Conservation (phyloP, 306 rosid genomes). For the Alnus rubra region DNA sequence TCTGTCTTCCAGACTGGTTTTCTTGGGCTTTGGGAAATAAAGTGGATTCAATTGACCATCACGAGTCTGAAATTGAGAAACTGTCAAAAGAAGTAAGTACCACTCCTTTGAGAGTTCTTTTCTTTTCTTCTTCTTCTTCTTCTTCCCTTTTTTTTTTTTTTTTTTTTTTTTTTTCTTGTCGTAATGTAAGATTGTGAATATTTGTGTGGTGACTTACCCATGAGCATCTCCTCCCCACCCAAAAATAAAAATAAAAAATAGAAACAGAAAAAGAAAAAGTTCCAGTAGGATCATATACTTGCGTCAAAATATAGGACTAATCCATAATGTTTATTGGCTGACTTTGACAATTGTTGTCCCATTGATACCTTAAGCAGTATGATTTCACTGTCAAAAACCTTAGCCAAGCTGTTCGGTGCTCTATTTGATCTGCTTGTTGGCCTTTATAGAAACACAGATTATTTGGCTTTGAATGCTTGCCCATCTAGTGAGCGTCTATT, state of each 20-base stretch:
- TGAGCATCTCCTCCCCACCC: not conserved
- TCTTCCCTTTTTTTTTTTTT: not conserved
- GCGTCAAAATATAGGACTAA: not conserved
- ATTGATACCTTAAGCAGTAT: not conserved
- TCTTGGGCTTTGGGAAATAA: constrained; percentile 72
- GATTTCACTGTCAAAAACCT: not conserved
- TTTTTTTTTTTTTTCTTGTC: not conserved
- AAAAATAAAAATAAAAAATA: not conserved
- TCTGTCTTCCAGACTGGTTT: constrained; percentile 68
- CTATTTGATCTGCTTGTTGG: not conserved
- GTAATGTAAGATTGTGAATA: not conserved
- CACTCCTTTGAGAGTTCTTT: constrained; percentile 10
- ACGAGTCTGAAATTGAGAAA: constrained; percentile 65
- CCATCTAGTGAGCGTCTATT: too few relatives aligned
- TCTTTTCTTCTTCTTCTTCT: not conserved
- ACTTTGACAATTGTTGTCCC: not conserved
- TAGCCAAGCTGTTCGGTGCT: not conserved
- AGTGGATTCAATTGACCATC: constrained; percentile 75
- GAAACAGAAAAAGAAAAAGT: not conserved
- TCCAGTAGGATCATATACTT: not conserved
- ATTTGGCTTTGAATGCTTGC: too few relatives aligned
- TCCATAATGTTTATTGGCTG: not conserved
- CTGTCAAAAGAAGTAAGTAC: constrained; percentile 69
- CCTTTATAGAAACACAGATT: too few relatives aligned
- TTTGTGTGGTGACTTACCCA: not conserved